Conservation (phyloP, 352 stramenopile species). For the Pythium biforme region DNA sequence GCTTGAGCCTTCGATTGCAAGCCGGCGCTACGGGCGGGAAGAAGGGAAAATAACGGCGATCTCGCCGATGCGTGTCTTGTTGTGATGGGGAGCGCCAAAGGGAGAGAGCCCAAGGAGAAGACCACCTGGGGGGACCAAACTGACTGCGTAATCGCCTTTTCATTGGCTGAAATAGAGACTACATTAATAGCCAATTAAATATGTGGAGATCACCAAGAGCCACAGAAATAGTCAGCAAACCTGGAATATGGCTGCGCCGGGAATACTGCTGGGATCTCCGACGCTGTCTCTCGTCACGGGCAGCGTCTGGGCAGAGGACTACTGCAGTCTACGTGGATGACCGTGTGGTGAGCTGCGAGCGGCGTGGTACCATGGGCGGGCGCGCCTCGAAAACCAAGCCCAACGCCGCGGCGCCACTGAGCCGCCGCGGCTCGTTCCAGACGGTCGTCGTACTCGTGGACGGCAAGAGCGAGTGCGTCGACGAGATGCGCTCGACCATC, state of each 20-base stretch:
- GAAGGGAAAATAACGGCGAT: too few species aligned
- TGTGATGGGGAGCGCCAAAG: background rate
- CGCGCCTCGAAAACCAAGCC: slow-evolving; percentile 58
- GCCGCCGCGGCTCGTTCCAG: slow-evolving; percentile 17
- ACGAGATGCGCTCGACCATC: slow-evolving; percentile 10
- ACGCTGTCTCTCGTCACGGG: background rate
- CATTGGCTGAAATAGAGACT: slow-evolving; percentile 4
- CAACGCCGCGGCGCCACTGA: background rate
- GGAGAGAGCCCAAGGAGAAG: background rate
- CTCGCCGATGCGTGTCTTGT: background rate
- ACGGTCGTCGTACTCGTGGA: slow-evolving; percentile 32
- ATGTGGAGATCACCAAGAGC: background rate
- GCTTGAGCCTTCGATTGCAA: too few species aligned
- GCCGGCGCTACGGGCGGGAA: too few species aligned
- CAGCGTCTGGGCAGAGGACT: too few species aligned
- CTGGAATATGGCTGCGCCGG: background rate
- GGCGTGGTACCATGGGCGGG: slow-evolving; percentile 37
- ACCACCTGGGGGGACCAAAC: slow-evolving; percentile 1
- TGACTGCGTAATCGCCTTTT: background rate
- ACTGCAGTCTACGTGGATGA: slow-evolving; percentile 3
- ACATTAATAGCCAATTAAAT: slow-evolving; percentile 3
- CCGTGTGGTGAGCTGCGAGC: background rate
- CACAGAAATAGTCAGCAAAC: slow-evolving; percentile 19
- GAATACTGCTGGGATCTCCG: background rate
- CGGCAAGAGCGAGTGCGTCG: slow-evolving; percentile 19